These are phyloP conservation scores for Ceratonia siliqua DNA, from an alignment of 306 rosid species.

Conservation along the genomic window DNA sequence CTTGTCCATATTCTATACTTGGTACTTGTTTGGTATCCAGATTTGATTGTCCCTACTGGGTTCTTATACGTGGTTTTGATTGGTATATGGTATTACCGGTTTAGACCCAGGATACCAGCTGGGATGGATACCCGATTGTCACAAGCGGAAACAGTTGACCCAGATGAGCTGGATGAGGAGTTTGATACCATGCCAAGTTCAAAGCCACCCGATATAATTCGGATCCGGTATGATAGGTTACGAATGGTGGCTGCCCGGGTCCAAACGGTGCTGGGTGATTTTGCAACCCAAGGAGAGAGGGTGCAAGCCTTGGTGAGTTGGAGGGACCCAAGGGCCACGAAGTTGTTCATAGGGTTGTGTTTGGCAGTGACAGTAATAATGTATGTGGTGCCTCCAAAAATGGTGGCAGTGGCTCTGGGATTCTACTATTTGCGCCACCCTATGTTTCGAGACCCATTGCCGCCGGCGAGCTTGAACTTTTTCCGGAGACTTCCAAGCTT, in stretches of 20 bases:
- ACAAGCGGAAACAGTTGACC: slow-evolving; percentile 78
- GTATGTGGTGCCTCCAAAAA: slow-evolving; percentile 48
- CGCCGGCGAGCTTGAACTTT: slow-evolving; percentile 51
- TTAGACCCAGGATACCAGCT: slow-evolving; percentile 70
- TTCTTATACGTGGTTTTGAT: slow-evolving; percentile 76
- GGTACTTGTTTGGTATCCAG: slow-evolving; percentile 98
- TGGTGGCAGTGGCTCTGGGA: slow-evolving; percentile 88
- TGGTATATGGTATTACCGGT: slow-evolving; percentile 90
- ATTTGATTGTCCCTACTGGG: slow-evolving; percentile 78
- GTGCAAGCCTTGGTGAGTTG: slow-evolving; percentile 81
- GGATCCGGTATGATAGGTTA: slow-evolving; percentile 74
- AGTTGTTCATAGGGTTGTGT: slow-evolving; percentile 56
- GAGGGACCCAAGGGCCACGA: slow-evolving; percentile 95
- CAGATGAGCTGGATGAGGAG: slow-evolving; percentile 86
- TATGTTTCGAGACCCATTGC: slow-evolving; percentile 57
- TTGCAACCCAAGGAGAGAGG: slow-evolving; percentile 94
- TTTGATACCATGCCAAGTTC: slow-evolving; percentile 93
- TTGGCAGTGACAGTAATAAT: slow-evolving; percentile 36
- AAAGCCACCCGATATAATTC: slow-evolving; percentile 62
- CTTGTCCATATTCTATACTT: slow-evolving; percentile 70
- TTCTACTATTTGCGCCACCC: slow-evolving; percentile 66
- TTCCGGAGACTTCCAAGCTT: slow-evolving; percentile 78
- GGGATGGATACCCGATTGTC: slow-evolving; percentile 88
- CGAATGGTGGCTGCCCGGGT: slow-evolving; percentile 78
- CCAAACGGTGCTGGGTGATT: slow-evolving; percentile 90